Conservation (phyloP, 805 yeast genomes). For the Kluyveromyces aestuarii region DNA sequence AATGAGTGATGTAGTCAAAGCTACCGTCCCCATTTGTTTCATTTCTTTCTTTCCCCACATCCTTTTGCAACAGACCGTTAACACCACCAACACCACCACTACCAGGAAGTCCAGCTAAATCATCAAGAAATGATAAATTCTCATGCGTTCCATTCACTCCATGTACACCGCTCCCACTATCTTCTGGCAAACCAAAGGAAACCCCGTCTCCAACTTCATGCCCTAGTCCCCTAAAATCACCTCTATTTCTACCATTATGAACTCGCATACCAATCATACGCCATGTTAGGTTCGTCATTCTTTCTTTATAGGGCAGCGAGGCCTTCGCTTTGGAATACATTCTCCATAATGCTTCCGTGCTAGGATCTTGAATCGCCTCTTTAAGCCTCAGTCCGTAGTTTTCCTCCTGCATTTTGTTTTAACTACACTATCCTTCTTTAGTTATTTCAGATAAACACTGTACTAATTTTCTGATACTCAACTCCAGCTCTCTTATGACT, state of each 20-base stretch:
- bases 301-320: constrained; percentile 58
- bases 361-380: constrained; percentile 29
- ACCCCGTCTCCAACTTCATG: too few relatives aligned
- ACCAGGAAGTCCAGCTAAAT: background rate
- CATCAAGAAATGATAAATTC: background rate
- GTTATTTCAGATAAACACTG: too few relatives aligned
- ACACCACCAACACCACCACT: too few relatives aligned
- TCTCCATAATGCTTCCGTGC: constrained; percentile 60
- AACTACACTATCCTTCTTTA: too few relatives aligned
- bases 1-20: constrained; percentile 5
- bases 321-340: constrained; percentile 73
- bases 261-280: constrained; percentile 60
- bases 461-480: too few relatives aligned
- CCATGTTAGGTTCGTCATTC: constrained; percentile 87
- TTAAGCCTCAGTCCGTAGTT: constrained; percentile 8
- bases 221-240: background rate
- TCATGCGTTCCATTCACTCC: background rate
- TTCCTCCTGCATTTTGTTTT: background rate
- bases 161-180: background rate
- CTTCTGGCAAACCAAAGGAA: too few relatives aligned
- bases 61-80: background rate
- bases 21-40: background rate
- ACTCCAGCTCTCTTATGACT: too few relatives aligned
- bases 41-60: background rate
- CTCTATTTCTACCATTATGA: constrained; percentile 3